A percentile compares a stretch with the other conserved stretches of the same genome.
These are phyloP conservation scores for Hydrangea macrophylla DNA, from an alignment of 148 eudicot genomes.

Conservation along the genomic window DNA sequence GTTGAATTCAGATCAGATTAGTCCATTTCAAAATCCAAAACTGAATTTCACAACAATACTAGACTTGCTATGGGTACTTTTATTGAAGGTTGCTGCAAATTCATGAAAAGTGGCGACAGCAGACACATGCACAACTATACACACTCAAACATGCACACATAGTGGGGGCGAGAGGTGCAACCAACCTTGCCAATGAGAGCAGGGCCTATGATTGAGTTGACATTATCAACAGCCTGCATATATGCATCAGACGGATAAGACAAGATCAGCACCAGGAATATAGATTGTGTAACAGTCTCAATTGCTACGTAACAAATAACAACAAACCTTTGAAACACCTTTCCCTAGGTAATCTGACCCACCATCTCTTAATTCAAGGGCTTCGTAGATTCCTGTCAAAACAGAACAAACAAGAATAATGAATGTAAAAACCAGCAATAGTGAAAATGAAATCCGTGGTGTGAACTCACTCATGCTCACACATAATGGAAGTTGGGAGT, in stretches of 20 bases:
- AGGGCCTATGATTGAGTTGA: slow-evolving; percentile 84
- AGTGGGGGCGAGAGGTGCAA: background rate
- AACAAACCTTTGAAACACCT: slow-evolving; percentile 85
- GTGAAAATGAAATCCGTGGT: background rate
- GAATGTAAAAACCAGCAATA: too few species aligned
- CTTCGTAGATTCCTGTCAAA: slow-evolving; percentile 79
- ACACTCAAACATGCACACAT: too few species aligned
- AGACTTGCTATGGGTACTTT: background rate
- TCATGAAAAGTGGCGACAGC: background rate
- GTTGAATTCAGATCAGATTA: background rate
- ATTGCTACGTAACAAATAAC: background rate
- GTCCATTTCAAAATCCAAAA: background rate
- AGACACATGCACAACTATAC: too few species aligned
- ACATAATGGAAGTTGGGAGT: background rate
- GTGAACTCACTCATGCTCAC: background rate
- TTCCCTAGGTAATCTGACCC: slow-evolving; percentile 92
- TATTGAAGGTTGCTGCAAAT: background rate
- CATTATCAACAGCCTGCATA: slow-evolving; percentile 78
- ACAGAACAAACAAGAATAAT: slow-evolving; percentile 18
- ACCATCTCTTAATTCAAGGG: slow-evolving; percentile 93
- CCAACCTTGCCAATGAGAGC: slow-evolving; percentile 92
- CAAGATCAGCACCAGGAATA: slow-evolving; percentile 17
- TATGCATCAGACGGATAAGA: background rate
- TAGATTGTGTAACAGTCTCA: background rate
- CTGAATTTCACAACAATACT: background rate